Conservation (phyloP, 2,329 filamentous ascomycete species). For the Hymenoscyphus occultus region DNA sequence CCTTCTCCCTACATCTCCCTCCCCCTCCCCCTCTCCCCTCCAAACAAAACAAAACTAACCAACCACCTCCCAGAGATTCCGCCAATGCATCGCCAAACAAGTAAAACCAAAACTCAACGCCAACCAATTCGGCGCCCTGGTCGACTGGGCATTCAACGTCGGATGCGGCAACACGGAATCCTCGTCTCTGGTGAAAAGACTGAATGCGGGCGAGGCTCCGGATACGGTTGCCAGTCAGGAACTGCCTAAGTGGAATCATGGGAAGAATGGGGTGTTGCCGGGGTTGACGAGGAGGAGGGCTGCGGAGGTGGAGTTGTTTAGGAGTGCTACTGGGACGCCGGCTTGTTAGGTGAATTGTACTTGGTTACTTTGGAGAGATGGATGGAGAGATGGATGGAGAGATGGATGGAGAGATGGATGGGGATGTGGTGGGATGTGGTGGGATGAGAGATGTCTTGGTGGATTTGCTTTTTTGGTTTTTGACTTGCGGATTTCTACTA, state of each 20-base stretch:
- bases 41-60: too few species aligned
- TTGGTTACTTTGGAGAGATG: background rate
- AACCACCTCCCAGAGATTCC: conserved; percentile 27
- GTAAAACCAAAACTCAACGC: conserved; percentile 43
- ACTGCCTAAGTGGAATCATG: conserved; percentile 48
- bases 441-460: too few species aligned
- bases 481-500: too few species aligned
- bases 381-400: too few species aligned
- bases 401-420: too few species aligned
- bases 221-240: conserved; percentile 44
- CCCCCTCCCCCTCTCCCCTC: background rate
- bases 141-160: conserved; percentile 51
- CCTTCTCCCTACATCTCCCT: background rate
- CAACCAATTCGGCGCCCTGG: conserved; percentile 52
- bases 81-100: conserved; percentile 41
- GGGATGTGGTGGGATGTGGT: too few species aligned
- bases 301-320: conserved; percentile 45
- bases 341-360: background rate
- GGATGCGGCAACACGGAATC: conserved; percentile 43
- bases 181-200: conserved; percentile 42
- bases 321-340: conserved; percentile 17
- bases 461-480: too few species aligned
- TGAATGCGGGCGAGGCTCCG: conserved; percentile 44
- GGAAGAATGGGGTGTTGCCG: conserved; percentile 39
- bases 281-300: conserved; percentile 43